Conservation (phyloP, 129 eudicot species). For the Saposhnikovia divaricata region DNA sequence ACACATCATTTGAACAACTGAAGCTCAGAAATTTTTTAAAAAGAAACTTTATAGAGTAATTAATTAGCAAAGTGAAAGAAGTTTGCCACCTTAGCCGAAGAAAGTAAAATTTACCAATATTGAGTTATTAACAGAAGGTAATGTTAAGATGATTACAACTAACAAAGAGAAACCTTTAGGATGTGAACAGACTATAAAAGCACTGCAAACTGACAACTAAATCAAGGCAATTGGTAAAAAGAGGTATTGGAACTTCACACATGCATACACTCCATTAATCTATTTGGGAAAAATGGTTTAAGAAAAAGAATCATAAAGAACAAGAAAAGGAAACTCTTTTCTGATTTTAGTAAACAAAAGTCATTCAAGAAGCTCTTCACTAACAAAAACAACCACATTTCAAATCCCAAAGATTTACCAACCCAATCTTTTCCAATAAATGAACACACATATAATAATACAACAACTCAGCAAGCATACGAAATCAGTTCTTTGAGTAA, state of each 20-base stretch:
- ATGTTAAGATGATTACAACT: not conserved
- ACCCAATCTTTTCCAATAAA: not conserved
- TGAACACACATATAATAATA: not conserved
- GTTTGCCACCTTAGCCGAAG: too few species aligned
- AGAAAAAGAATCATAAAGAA: not conserved
- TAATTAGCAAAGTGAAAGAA: too few species aligned
- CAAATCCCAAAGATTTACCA: conserved; percentile 10
- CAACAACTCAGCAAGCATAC: not conserved
- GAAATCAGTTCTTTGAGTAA: not conserved
- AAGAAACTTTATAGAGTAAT: too few species aligned
- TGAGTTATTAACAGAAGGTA: not conserved
- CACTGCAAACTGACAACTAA: not conserved
- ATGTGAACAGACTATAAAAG: not conserved
- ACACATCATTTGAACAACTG: too few species aligned
- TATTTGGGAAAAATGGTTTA: not conserved
- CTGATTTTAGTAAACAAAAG: not conserved
- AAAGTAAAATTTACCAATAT: too few species aligned
- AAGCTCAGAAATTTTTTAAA: too few species aligned
- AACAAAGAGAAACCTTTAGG: not conserved
- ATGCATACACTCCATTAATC: not conserved
- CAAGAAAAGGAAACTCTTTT: conserved; percentile 7
- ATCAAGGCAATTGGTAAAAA: not conserved
- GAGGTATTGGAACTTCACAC: not conserved
- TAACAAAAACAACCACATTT: conserved; percentile 16
- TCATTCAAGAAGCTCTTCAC: conserved; percentile 2